A percentile compares a stretch with the other conserved stretches of the same genome.
Conservation (phyloP, 108 stramenopile species). For the Seminavis robusta region DNA sequence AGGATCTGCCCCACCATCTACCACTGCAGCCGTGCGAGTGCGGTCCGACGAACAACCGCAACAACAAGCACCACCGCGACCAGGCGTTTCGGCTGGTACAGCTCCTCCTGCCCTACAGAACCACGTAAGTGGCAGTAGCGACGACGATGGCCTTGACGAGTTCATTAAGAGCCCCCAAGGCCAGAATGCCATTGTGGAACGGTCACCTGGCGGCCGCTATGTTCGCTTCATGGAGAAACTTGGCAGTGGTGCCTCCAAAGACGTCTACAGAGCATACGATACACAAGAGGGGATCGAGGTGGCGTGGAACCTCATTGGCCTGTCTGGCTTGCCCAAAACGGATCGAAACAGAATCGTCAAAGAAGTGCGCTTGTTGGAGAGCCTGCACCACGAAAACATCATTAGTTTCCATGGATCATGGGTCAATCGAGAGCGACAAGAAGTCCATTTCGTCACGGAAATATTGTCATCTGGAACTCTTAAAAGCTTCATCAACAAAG, state of each 20-base stretch:
- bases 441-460: slow-evolving; percentile 96
- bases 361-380: slow-evolving; percentile 92
- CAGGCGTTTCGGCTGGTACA: not conserved
- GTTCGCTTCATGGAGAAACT: slow-evolving; percentile 94
- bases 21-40: no score
- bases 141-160: slow-evolving; percentile 14
- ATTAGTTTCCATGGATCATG: slow-evolving; percentile 97
- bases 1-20: no score
- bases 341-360: slow-evolving; percentile 93
- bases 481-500: slow-evolving; percentile 92
- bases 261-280: slow-evolving; percentile 96
- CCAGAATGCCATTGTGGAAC: slow-evolving; percentile 74
- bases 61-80: no score
- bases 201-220: slow-evolving; percentile 90
- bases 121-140: not conserved
- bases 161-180: slow-evolving; percentile 22
- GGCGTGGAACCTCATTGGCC: slow-evolving; percentile 96
- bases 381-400: slow-evolving; percentile 93
- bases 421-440: slow-evolving; percentile 91
- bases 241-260: slow-evolving; percentile 94
- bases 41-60: no score
- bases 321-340: slow-evolving; percentile 82
- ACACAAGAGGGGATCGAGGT: slow-evolving; percentile 96
- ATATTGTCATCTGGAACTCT: slow-evolving; percentile 93
- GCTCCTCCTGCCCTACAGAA: not conserved